Percentiles rank a stretch among this genome's conserved stretches.
Conservation (phyloP, 352 stramenopile genomes). For the Aphanomyces stellatus region DNA sequence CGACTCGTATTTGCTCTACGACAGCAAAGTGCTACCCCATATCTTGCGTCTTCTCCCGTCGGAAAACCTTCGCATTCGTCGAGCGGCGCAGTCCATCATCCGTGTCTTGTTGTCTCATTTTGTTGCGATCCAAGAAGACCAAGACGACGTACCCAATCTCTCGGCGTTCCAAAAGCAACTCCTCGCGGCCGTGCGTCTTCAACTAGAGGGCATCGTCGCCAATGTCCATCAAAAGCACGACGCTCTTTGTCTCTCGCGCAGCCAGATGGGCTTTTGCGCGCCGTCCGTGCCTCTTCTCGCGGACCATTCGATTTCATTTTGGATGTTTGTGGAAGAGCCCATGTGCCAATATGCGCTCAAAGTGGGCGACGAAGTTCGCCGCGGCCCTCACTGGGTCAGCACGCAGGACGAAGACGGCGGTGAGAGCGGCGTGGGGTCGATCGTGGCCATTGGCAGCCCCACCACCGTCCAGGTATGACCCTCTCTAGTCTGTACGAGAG, state of each 20-base stretch:
- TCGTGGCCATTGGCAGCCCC: slow-evolving; percentile 34
- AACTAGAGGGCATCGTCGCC: slow-evolving; percentile 46
- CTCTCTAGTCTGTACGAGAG: neutral
- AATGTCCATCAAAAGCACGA: neutral
- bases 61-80: slow-evolving; percentile 35
- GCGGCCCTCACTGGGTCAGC: slow-evolving; percentile 41
- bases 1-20: slow-evolving; percentile 61
- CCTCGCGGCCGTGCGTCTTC: slow-evolving; percentile 51
- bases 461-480: slow-evolving; percentile 39
- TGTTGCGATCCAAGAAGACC: slow-evolving; percentile 24
- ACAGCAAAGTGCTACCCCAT: slow-evolving; percentile 53
- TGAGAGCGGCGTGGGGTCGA: slow-evolving; percentile 28
- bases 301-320: slow-evolving; percentile 75
- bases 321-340: slow-evolving; percentile 45
- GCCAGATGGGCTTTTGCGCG: neutral
- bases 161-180: slow-evolving; percentile 58
- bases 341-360: slow-evolving; percentile 47
- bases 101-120: slow-evolving; percentile 55
- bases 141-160: slow-evolving; percentile 21
- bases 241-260: neutral
- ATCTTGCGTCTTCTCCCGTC: slow-evolving; percentile 48
- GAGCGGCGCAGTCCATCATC: slow-evolving; percentile 47
- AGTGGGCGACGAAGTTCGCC: slow-evolving; percentile 53
- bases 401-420: slow-evolving; percentile 21
- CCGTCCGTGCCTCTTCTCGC: neutral